These are phyloP conservation scores for Fusarium sp. DNA, from an alignment of 2,329 filamentous ascomycete genomes.

Conservation along the genomic window DNA sequence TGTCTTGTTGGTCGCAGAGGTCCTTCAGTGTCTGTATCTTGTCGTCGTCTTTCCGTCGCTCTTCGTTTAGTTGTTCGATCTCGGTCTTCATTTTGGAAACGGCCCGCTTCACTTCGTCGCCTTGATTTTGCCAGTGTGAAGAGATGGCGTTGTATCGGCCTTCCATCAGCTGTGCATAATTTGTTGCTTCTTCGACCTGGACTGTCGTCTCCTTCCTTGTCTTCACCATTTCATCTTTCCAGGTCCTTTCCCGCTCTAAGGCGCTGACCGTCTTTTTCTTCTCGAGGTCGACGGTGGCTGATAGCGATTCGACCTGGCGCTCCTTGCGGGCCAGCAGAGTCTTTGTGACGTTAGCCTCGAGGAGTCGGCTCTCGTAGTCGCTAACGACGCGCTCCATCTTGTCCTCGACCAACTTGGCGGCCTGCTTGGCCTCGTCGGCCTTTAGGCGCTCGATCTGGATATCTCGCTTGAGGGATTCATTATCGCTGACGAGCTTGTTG, in stretches of 20 bases:
- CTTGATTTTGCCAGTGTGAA: slow-evolving; percentile 75
- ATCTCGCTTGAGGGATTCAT: slow-evolving; percentile 81
- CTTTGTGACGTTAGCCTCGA: slow-evolving; percentile 79
- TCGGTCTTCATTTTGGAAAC: slow-evolving; percentile 63
- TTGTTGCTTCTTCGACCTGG: slow-evolving; percentile 74
- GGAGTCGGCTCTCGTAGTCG: slow-evolving; percentile 76
- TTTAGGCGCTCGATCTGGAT: slow-evolving; percentile 73
- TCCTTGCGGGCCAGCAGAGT: slow-evolving; percentile 78
- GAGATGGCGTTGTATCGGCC: slow-evolving; percentile 76
- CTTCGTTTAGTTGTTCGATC: slow-evolving; percentile 65
- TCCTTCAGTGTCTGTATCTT: slow-evolving; percentile 74
- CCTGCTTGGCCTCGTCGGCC: slow-evolving; percentile 78
- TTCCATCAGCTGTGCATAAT: slow-evolving; percentile 74
- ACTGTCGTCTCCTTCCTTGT: slow-evolving; percentile 68
- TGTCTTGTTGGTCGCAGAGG: slow-evolving; percentile 78
- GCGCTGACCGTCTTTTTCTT: slow-evolving; percentile 70
- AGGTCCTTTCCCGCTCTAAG: slow-evolving; percentile 69
- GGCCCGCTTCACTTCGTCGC: slow-evolving; percentile 68
- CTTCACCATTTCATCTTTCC: slow-evolving; percentile 74
- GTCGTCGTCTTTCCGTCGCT: slow-evolving; percentile 70
- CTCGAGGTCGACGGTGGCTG: slow-evolving; percentile 72
- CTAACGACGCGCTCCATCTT: slow-evolving; percentile 76
- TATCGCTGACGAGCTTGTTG: slow-evolving; percentile 83
- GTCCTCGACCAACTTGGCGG: slow-evolving; percentile 74
- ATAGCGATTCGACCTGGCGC: slow-evolving; percentile 77